Evolutionary conservation across 371 early-diverging fungal species (phyloP).

Genomic region (Circinella minor): DNA sequence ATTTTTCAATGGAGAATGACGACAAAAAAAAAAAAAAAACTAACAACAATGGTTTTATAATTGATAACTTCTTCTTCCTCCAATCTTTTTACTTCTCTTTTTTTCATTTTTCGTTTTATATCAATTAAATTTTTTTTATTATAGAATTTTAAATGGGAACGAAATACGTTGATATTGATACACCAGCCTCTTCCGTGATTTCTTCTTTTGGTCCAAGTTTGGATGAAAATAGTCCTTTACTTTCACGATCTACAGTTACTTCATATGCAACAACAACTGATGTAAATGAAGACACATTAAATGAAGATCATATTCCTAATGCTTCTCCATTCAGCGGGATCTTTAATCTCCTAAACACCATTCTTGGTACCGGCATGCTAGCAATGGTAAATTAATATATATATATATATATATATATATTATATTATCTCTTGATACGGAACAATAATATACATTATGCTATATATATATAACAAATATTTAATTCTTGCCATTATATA

Average conservation of each 20-base stretch:
- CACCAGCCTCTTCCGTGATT: slow-evolving; percentile 8
- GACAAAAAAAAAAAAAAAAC: not conserved
- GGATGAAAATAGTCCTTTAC: slow-evolving; percentile 23
- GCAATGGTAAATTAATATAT: slow-evolving; percentile 77
- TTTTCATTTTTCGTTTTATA: not conserved
- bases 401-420: not conserved
- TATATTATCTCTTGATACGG: not conserved
- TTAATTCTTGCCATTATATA: not conserved
- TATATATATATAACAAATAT: not conserved
- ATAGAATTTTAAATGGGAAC: not conserved
- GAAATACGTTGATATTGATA: slow-evolving; percentile 7
- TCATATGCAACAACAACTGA: slow-evolving; percentile 8
- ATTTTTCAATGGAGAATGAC: not conserved
- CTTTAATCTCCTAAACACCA: slow-evolving; percentile 91
- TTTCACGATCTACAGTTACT: slow-evolving; percentile 17
- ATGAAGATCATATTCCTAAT: slow-evolving; percentile 9
- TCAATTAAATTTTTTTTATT: not conserved
- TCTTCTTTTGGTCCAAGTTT: slow-evolving; percentile 16
- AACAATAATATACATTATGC: not conserved
- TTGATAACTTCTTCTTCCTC: not conserved
- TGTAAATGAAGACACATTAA: not conserved
- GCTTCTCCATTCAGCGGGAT: slow-evolving; percentile 46
- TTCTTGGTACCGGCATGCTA: slow-evolving; percentile 95
- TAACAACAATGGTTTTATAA: not conserved
- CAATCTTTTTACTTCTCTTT: not conserved